Percentiles rank a stretch among this genome's conserved stretches.
These are phyloP conservation scores for Barbarea vulgaris DNA, from an alignment of 345 rosid species.

Conservation along the genomic window DNA sequence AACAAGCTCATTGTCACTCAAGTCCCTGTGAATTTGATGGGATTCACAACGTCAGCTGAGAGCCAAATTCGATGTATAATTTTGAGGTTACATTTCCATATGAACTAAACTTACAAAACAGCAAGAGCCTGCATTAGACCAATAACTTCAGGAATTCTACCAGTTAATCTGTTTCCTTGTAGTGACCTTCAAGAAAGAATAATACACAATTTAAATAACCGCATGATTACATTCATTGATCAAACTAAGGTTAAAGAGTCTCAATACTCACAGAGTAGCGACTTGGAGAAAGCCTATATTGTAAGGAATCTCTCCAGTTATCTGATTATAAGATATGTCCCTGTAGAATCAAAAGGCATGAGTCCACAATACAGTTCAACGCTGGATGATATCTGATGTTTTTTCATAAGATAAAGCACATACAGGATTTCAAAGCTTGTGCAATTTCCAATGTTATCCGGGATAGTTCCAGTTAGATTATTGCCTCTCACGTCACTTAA, in stretches of 20 bases:
- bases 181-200: slow-evolving; percentile 60
- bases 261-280: slow-evolving; percentile 78
- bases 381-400: not conserved
- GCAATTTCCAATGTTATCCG: slow-evolving; percentile 92
- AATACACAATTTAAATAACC: not conserved
- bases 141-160: slow-evolving; percentile 84
- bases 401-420: slow-evolving; percentile 13
- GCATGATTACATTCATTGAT: not conserved
- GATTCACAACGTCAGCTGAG: not conserved
- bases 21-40: slow-evolving; percentile 51
- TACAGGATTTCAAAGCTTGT: slow-evolving; percentile 95
- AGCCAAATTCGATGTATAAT: not conserved
- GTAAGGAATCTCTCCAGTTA: slow-evolving; percentile 88
- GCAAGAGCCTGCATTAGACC: slow-evolving; percentile 99
- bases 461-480: slow-evolving; percentile 75
- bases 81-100: not conserved
- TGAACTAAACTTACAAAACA: slow-evolving; percentile 66
- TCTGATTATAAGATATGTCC: slow-evolving; percentile 88
- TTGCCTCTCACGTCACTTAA: slow-evolving; percentile 94
- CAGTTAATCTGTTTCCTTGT: slow-evolving; percentile 79
- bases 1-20: slow-evolving; percentile 88
- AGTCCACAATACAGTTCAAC: not conserved
- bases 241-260: not conserved
- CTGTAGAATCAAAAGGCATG: slow-evolving; percentile 36
- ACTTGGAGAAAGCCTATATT: slow-evolving; percentile 96